Percentiles rank a stretch among this genome's conserved stretches.
Evolutionary conservation across 352 stramenopile genomes (phyloP).

Genomic region (Globisporangium apiculatum): DNA sequence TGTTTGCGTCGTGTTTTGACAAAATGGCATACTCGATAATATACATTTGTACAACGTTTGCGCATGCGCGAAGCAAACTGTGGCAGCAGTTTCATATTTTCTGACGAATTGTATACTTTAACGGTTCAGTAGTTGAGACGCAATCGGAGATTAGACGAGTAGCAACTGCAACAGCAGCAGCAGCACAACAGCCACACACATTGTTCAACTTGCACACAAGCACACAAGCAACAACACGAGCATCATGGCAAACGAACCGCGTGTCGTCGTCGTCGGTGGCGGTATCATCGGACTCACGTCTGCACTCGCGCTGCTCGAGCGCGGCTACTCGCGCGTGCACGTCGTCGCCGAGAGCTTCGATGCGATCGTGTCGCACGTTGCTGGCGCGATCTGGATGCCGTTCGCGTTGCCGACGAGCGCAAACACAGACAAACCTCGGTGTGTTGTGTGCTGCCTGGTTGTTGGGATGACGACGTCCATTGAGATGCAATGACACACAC

Average conservation of each 20-base stretch:
- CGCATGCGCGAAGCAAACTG: no score
- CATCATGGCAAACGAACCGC: conserved; percentile 1
- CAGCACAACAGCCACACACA: no score
- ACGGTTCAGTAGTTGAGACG: no score
- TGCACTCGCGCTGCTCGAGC: conserved; percentile 51
- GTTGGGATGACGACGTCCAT: background rate
- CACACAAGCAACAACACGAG: background rate
- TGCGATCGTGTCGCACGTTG: conserved; percentile 54
- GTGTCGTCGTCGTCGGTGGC: conserved; percentile 49
- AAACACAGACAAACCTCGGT: conserved; percentile 33
- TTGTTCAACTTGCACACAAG: background rate
- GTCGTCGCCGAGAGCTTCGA: conserved; percentile 50
- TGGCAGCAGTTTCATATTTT: no score
- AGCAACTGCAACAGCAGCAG: background rate
- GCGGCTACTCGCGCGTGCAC: conserved; percentile 32
- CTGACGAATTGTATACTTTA: no score
- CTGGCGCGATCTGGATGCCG: conserved; percentile 67
- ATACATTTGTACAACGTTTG: no score
- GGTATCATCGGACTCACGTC: conserved; percentile 68
- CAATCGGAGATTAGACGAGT: background rate
- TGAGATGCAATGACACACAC: background rate
- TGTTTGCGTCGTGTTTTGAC: no score
- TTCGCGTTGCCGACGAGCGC: conserved; percentile 42
- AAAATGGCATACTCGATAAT: no score
- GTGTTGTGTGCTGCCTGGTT: background rate